Evolutionary conservation across 768 basidiomycete species (phyloP), one percentile per base, ranked within the genome.

Genomic region (Gyrodon lividus): DNA sequence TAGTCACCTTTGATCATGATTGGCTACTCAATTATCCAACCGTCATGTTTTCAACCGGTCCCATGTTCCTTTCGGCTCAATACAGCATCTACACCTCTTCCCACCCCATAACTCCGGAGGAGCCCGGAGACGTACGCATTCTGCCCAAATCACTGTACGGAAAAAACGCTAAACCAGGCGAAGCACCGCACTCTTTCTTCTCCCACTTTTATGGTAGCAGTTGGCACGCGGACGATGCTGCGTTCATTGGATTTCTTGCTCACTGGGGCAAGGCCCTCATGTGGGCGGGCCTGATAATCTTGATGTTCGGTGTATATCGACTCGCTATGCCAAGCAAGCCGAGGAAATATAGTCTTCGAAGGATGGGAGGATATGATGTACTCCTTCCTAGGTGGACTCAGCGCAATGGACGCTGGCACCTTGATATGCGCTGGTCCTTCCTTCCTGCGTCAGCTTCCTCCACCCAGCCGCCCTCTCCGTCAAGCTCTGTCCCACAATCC

Each of bases 11-110:
- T 66, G 92, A 98, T 72, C 92, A 96, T 68, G 82, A 84, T 46
- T 99, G 92, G 86, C 69, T 97, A 48, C 83, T 95, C 65, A 97
- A 98, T 71, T 99, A 99, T 61, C 97, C 97, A 28, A 99, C 97
- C 23, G 97, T 99, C 75, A 99, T 99, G 97, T 99, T 99, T 73
- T 93, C 93, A 47, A 99, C 97, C 0, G 96, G 96, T 1, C 97
- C 97, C 62, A 99, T 99, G 97, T 99, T 98, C 72, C 74, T 99
- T 12, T 98, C 95, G 0, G 85, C 87, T 3, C 92, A 97, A 66
- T 96, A 96, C 68, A 90, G 92, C 37, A 77, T 95, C 46, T 98
- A 90, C 71, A 80, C 81, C 5, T 76, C 87, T 4, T 78, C 85
- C 10, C 82, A 90, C 50, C 79, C 83, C 26, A 74, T 74, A 13